Evolutionary conservation across 768 basidiomycete species (phyloP).

Genomic region (Auricularia sp.): DNA sequence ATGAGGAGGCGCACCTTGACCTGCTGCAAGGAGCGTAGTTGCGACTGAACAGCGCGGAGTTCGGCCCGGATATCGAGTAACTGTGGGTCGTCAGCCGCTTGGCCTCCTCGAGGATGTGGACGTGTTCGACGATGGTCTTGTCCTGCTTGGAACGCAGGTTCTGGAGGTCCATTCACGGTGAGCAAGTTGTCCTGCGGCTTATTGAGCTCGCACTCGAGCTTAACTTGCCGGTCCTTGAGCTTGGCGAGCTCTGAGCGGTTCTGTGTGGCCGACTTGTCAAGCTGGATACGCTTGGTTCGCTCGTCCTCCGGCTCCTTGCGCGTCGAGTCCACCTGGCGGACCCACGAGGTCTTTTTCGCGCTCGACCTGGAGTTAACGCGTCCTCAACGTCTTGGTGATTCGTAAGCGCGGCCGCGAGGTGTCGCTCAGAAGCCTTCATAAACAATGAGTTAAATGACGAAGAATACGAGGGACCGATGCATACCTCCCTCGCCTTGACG

Average conservation of each 20-base stretch:
- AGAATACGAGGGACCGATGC: conserved; percentile 11
- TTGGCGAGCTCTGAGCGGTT: conserved; percentile 63
- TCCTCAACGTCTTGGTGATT: conserved; percentile 87
- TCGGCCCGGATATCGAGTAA: conserved; percentile 73
- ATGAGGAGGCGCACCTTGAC: conserved; percentile 60
- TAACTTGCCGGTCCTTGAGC: conserved; percentile 57
- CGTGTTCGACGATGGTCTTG: conserved; percentile 96
- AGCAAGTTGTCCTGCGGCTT: conserved; percentile 70
- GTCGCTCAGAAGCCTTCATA: conserved; percentile 61
- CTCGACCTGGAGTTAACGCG: conserved; percentile 69
- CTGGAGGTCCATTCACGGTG: conserved; percentile 73
- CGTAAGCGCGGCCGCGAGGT: conserved; percentile 57
- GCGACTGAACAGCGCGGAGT: conserved; percentile 57
- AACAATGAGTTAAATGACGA: background rate
- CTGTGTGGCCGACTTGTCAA: conserved; percentile 53
- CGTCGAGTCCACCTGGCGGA: conserved; percentile 59
- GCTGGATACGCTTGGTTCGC: conserved; percentile 55
- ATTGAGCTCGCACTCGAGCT: conserved; percentile 71
- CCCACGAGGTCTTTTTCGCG: conserved; percentile 67
- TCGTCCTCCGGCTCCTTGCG: conserved; percentile 71
- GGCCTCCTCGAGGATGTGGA: conserved; percentile 91
- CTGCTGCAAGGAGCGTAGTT: conserved; percentile 83
- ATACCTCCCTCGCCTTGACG: conserved; percentile 64
- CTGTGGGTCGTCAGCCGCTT: conserved; percentile 91
- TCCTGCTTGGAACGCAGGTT: conserved; percentile 82